Evolutionary conservation across 208 protist species (phyloP).

Genomic region (Leishmania tropica): DNA sequence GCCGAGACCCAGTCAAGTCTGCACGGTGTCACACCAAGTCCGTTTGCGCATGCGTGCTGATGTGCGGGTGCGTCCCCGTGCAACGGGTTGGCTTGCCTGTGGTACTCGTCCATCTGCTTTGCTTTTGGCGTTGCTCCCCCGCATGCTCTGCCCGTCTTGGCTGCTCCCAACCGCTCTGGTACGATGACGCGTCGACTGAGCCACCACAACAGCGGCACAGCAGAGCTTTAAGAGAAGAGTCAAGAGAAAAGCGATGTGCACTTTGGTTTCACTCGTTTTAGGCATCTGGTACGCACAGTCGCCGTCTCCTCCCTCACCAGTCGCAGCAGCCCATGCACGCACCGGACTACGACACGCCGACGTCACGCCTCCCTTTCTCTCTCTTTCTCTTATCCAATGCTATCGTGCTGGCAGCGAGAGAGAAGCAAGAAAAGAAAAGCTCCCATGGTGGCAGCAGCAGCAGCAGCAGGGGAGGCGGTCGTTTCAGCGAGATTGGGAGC

Average conservation of each 20-base stretch:
- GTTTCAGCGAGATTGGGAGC: neutral
- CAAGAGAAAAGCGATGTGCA: neutral
- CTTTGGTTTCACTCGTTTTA: neutral
- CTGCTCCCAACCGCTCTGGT: neutral
- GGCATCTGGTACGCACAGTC: neutral
- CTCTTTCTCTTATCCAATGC: neutral
- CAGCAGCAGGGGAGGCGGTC: neutral
- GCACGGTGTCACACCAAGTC: neutral
- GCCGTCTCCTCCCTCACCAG: neutral
- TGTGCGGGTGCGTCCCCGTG: neutral
- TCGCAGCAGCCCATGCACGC: neutral
- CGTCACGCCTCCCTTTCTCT: neutral
- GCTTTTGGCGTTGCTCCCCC: neutral
- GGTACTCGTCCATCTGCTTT: neutral
- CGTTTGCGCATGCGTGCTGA: neutral
- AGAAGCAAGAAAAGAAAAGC: neutral
- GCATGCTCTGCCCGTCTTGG: neutral
- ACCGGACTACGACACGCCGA: neutral
- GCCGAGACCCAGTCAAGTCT: neutral
- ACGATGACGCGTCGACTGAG: neutral
- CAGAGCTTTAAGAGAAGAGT: neutral
- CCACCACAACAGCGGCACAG: neutral
- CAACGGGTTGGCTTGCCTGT: neutral
- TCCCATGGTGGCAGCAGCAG: neutral
- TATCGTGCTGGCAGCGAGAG: neutral